Evolutionary conservation across 768 basidiomycete species (phyloP).

Genomic region (Tricholoma flavovirens): DNA sequence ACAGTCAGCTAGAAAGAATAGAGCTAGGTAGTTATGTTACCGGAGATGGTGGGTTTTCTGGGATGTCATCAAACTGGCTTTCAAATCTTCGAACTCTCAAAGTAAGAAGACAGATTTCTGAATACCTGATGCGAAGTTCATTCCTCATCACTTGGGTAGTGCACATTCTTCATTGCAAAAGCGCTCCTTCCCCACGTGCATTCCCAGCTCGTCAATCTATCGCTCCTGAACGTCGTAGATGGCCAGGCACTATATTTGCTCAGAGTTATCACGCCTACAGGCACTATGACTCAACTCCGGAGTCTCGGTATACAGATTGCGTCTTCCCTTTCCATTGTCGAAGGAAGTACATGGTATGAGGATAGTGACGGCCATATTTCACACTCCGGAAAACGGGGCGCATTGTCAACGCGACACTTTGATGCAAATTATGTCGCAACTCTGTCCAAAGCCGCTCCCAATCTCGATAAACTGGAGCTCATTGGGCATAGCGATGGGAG

Average conservation of each 20-base stretch:
- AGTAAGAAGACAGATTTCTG: too few species aligned
- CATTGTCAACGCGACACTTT: slow-evolving; percentile 3
- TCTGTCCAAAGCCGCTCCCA: slow-evolving; percentile 4
- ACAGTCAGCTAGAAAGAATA: slow-evolving; percentile 4
- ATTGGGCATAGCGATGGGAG: slow-evolving; percentile 8
- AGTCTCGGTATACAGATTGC: slow-evolving; percentile 6
- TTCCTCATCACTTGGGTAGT: background rate
- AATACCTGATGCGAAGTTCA: too few species aligned
- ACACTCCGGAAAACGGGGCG: too few species aligned
- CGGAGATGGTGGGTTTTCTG: slow-evolving; percentile 1
- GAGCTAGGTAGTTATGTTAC: background rate
- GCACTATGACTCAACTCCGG: slow-evolving; percentile 3
- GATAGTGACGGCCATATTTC: too few species aligned
- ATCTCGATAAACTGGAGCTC: slow-evolving; percentile 7
- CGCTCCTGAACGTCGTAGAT: slow-evolving; percentile 4
- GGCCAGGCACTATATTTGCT: slow-evolving; percentile 6
- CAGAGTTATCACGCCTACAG: background rate
- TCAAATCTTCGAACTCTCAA: slow-evolving; percentile 4
- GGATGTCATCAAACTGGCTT: slow-evolving; percentile 4
- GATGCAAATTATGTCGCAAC: slow-evolving; percentile 6
- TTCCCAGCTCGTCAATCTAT: slow-evolving; percentile 1
- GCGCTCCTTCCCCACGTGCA: slow-evolving; percentile 3
- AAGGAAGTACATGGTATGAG: too few species aligned
- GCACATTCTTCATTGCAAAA: background rate
- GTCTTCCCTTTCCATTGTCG: background rate